phyloP scores from a whole-genome alignment of 2,329 filamentous ascomycete genomes.

The Helminthosporium solani region DNA sequence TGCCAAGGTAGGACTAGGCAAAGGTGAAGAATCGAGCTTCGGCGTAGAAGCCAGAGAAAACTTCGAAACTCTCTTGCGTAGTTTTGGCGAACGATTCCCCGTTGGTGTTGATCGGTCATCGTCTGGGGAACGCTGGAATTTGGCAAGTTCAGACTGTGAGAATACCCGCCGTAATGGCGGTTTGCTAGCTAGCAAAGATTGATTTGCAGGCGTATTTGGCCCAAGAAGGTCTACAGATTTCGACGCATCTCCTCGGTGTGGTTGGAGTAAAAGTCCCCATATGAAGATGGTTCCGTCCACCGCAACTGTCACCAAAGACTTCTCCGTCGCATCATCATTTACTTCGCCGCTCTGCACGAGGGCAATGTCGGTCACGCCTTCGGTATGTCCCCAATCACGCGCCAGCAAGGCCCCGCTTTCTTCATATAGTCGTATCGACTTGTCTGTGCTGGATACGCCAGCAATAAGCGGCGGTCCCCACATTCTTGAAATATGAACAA shows the following conservation, averaged over 20 bases:
- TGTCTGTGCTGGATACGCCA: constrained; percentile 92
- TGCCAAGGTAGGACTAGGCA: constrained; percentile 19
- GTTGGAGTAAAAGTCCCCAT: constrained; percentile 42
- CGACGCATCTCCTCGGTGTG: constrained; percentile 33
- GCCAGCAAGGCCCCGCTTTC: constrained; percentile 76
- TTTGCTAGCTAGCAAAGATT: constrained; percentile 46
- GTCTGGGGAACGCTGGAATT: constrained; percentile 62
- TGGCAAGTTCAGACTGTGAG: constrained; percentile 82
- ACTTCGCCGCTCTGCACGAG: constrained; percentile 52
- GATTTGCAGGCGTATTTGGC: constrained; percentile 32
- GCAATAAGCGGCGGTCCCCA: constrained; percentile 68
- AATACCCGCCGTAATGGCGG: constrained; percentile 82
- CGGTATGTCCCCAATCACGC: constrained; percentile 92
- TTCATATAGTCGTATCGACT: constrained; percentile 90
- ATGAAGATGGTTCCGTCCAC: constrained; percentile 54
- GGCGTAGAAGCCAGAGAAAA: constrained; percentile 50
- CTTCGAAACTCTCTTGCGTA: constrained; percentile 59
- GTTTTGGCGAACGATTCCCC: constrained; percentile 50
- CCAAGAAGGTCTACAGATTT: constrained; percentile 42
- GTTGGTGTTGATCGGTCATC: constrained; percentile 41
- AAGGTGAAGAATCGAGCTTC: constrained; percentile 46
- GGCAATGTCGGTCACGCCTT: constrained; percentile 83
- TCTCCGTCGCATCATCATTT: constrained; percentile 50
- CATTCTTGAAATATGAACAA: constrained; percentile 62
- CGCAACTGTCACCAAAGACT: constrained; percentile 50